A percentile compares a stretch with the other conserved stretches of the same genome.
These are phyloP conservation scores for Citrus hindsii DNA, from an alignment of 345 rosid species.

Conservation along the genomic window DNA sequence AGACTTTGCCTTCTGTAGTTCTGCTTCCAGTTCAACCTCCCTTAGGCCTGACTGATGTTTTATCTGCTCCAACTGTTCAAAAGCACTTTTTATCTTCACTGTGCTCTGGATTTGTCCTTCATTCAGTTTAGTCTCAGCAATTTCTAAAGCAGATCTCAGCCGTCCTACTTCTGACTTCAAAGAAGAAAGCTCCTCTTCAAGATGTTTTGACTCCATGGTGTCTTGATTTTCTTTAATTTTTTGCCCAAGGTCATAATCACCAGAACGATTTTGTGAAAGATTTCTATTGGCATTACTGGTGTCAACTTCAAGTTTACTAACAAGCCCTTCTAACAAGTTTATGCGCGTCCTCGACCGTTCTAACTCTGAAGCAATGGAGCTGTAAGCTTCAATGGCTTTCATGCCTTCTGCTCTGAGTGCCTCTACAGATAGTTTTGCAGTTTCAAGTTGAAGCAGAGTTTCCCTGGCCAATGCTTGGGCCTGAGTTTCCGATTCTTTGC, in stretches of 20 bases:
- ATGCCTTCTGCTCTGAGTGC: slow-evolving; percentile 53
- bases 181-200: slow-evolving; percentile 44
- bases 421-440: slow-evolving; percentile 65
- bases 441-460: slow-evolving; percentile 72
- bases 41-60: slow-evolving; percentile 33
- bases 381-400: slow-evolving; percentile 59
- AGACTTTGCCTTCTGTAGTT: slow-evolving; percentile 49
- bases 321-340: slow-evolving; percentile 50
- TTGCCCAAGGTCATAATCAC: slow-evolving; percentile 22
- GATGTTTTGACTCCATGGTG: slow-evolving; percentile 33
- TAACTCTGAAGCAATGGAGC: slow-evolving; percentile 57
- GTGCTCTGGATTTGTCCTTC: slow-evolving; percentile 41
- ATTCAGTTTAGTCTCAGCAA: slow-evolving; percentile 35
- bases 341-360: slow-evolving; percentile 60
- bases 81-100: slow-evolving; percentile 41
- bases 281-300: slow-evolving; percentile 6
- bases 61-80: slow-evolving; percentile 48
- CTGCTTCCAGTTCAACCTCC: slow-evolving; percentile 64
- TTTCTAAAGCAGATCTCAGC: slow-evolving; percentile 55
- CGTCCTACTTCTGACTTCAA: slow-evolving; percentile 55
- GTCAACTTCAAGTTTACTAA: slow-evolving; percentile 30
- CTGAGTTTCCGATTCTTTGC: slow-evolving; percentile 75
- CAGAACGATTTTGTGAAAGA: slow-evolving; percentile 9
- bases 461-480: slow-evolving; percentile 58
- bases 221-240: slow-evolving; percentile 28